phyloP scores from a whole-genome alignment of 177 flowering plant species.

The Vitis hybrid region DNA sequence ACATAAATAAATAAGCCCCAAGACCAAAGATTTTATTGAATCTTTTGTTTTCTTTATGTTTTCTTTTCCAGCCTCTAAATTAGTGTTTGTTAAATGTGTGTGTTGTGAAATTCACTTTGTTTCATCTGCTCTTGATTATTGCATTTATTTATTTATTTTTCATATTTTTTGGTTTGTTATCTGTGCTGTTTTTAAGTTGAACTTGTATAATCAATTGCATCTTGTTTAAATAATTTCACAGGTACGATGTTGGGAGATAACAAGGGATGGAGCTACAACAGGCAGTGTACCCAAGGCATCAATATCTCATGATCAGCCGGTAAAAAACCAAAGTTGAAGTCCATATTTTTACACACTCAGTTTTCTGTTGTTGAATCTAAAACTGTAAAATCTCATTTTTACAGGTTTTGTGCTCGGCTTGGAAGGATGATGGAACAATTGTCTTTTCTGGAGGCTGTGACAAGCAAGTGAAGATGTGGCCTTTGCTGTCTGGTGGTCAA shows the following conservation, averaged over 20 bases:
- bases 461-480: constrained; percentile 99
- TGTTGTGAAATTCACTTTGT: too few relatives aligned
- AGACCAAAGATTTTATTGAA: too few relatives aligned
- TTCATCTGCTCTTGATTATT: too few relatives aligned
- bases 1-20: too few relatives aligned
- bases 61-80: too few relatives aligned
- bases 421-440: constrained; percentile 99
- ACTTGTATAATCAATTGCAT: too few relatives aligned
- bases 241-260: constrained; percentile 95
- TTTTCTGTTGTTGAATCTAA: not conserved
- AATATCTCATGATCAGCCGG: constrained; percentile 91
- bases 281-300: constrained; percentile 79
- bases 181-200: too few relatives aligned
- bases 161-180: too few relatives aligned
- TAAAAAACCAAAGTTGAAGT: constrained; percentile 21
- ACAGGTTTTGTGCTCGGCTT: constrained; percentile 91
- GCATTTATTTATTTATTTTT: too few relatives aligned
- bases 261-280: constrained; percentile 35
- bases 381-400: not conserved
- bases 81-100: too few relatives aligned
- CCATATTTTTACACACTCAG: not conserved
- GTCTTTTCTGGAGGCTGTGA: constrained; percentile 99
- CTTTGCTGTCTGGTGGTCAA: constrained; percentile 80
- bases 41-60: too few relatives aligned
- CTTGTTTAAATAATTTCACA: constrained; percentile 13